phyloP scores from a whole-genome alignment of 2,329 filamentous ascomycete species.

The Venturia effusa region DNA sequence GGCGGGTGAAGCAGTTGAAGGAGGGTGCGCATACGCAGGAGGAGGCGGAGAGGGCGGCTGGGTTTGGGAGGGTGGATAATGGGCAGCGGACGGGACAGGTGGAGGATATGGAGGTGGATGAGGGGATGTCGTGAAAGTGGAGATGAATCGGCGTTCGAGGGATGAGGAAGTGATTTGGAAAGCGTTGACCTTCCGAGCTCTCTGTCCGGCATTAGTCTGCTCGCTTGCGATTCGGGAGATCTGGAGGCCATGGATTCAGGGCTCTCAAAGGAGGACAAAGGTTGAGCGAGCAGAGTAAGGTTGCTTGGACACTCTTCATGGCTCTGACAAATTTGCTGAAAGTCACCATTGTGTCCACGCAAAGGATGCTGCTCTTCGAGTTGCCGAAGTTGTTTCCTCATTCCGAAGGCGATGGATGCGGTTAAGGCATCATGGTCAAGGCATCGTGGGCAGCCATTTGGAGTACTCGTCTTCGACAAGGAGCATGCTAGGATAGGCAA shows the following conservation, averaged over 20 bases:
- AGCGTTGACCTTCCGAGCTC: background rate
- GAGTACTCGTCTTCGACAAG: too few species aligned
- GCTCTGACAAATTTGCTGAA: too few species aligned
- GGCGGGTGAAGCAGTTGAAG: constrained; percentile 68
- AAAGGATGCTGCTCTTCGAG: background rate
- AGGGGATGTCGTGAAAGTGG: background rate
- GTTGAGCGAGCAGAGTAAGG: background rate
- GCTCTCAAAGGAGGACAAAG: background rate
- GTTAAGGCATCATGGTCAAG: background rate
- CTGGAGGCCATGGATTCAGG: background rate
- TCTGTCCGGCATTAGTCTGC: background rate
- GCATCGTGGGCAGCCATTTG: background rate
- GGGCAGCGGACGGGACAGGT: constrained; percentile 21
- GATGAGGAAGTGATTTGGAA: background rate
- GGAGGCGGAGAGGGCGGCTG: constrained; percentile 70
- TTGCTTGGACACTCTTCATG: background rate
- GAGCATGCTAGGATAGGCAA: too few species aligned
- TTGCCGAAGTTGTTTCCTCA: background rate
- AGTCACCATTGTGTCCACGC: too few species aligned
- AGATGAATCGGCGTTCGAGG: background rate
- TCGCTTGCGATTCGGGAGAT: background rate
- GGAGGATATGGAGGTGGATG: constrained; percentile 3
- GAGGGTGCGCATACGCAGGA: constrained; percentile 82
- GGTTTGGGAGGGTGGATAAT: constrained; percentile 57
- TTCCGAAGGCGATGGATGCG: background rate